These are phyloP conservation scores for Apophysomyces elegans DNA, from an alignment of 371 early-diverging fungal genomes.

Conservation along the genomic window DNA sequence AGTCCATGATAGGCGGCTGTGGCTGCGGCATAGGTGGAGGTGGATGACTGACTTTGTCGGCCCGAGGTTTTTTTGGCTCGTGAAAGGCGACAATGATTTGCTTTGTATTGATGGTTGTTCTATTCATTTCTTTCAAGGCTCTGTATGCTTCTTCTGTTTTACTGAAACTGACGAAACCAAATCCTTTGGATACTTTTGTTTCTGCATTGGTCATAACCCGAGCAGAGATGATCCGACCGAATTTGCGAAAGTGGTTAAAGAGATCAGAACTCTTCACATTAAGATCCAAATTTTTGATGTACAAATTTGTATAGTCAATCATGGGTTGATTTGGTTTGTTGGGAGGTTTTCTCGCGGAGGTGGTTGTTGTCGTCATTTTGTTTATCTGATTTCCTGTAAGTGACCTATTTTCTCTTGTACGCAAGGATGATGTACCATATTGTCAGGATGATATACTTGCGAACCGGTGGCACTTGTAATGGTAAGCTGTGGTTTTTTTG, in stretches of 20 bases:
- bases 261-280: slow-evolving; percentile 43
- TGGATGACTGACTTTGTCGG: not conserved
- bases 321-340: slow-evolving; percentile 6
- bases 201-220: slow-evolving; percentile 38
- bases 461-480: not conserved
- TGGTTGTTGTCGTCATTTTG: not conserved
- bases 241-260: slow-evolving; percentile 43
- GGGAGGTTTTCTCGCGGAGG: not conserved
- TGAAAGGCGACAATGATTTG: slow-evolving; percentile 23
- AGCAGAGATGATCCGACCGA: slow-evolving; percentile 52
- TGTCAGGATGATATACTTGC: not conserved
- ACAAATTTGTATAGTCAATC: slow-evolving; percentile 43
- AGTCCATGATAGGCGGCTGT: not conserved
- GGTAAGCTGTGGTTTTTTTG: slow-evolving; percentile 18
- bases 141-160: slow-evolving; percentile 16
- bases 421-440: too few species aligned
- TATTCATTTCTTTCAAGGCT: slow-evolving; percentile 21
- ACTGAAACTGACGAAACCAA: slow-evolving; percentile 19
- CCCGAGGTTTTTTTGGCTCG: slow-evolving; percentile 19
- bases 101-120: slow-evolving; percentile 2
- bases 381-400: not conserved
- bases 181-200: slow-evolving; percentile 19
- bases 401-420: not conserved
- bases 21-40: not conserved
- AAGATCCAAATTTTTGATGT: slow-evolving; percentile 52